Percentiles rank a stretch among this genome's conserved stretches.
These are phyloP conservation scores for Amaranthus tricolor DNA, from an alignment of 179 eudicot genomes.

Conservation along the genomic window DNA sequence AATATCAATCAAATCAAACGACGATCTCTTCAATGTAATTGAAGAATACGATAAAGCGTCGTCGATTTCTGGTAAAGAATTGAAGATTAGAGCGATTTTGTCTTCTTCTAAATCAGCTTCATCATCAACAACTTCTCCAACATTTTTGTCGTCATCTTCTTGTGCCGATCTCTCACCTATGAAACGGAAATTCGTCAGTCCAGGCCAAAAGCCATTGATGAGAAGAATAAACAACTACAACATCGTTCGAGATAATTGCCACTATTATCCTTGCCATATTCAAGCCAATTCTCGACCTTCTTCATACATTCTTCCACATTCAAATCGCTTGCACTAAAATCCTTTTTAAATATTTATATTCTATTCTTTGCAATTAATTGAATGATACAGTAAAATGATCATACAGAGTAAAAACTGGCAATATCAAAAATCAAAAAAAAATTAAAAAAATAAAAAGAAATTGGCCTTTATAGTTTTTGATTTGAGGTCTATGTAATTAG, in stretches of 20 bases:
- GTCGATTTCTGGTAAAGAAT: slow-evolving; percentile 20
- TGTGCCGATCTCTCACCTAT: slow-evolving; percentile 30
- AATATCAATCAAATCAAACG: slow-evolving; percentile 54
- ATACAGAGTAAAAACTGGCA: slow-evolving; percentile 12
- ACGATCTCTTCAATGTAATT: slow-evolving; percentile 52
- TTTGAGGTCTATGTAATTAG: slow-evolving; percentile 31
- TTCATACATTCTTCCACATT: slow-evolving; percentile 21
- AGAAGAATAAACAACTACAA: slow-evolving; percentile 17
- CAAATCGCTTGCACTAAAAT: slow-evolving; percentile 32
- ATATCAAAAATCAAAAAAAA: background rate
- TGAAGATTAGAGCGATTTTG: slow-evolving; percentile 60
- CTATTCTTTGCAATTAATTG: too few relatives aligned
- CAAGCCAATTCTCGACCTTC: slow-evolving; percentile 33
- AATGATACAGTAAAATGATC: background rate
- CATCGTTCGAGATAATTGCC: slow-evolving; percentile 21
- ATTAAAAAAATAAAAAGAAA: background rate
- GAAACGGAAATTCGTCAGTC: slow-evolving; percentile 5
- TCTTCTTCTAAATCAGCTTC: slow-evolving; percentile 27
- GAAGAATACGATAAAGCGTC: slow-evolving; percentile 58
- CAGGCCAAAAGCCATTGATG: slow-evolving; percentile 13
- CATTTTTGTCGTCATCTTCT: slow-evolving; percentile 27
- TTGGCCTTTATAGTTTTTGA: slow-evolving; percentile 24
- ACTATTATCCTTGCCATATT: slow-evolving; percentile 37
- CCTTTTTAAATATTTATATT: background rate
- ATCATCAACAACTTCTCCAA: background rate